Percentiles rank a stretch among this genome's conserved stretches.
Conservation (phyloP, 1,284 basidiomycete genomes). For the Austroboletus rostrupii region DNA sequence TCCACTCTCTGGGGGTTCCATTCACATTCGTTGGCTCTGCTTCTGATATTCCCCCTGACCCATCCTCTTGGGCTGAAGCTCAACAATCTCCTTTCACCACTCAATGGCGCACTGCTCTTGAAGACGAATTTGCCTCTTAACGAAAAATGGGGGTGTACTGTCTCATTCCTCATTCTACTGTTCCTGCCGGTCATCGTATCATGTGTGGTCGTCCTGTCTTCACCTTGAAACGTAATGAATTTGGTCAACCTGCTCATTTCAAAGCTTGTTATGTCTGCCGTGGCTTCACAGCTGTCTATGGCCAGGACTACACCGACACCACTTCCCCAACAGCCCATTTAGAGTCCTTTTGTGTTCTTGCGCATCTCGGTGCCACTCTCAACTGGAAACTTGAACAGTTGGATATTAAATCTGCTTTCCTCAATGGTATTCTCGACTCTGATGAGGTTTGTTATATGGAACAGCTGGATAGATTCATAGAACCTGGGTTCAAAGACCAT, state of each 20-base stretch:
- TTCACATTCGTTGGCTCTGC: no score
- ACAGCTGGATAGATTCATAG: background rate
- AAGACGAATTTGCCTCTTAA: no score
- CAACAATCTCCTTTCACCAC: no score
- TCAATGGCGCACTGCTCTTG: no score
- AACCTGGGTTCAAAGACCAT: background rate
- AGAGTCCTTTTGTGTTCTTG: conserved; percentile 1
- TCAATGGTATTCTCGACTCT: background rate
- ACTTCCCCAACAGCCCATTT: background rate
- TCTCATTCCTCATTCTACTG: no score
- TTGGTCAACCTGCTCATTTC: background rate
- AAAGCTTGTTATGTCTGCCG: conserved; percentile 2
- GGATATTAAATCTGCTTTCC: background rate
- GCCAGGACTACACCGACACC: conserved; percentile 2
- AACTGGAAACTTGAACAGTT: no score
- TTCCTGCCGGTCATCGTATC: background rate
- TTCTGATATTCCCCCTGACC: no score
- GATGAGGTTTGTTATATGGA: background rate
- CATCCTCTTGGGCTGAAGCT: no score
- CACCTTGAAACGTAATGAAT: background rate
- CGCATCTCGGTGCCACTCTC: background rate
- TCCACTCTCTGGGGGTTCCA: no score
- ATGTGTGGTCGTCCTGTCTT: background rate
- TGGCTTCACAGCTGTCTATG: background rate
- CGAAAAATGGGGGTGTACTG: no score